These are phyloP conservation scores for Sechiopsis laciniata DNA, from an alignment of 306 rosid species.

Conservation along the genomic window DNA sequence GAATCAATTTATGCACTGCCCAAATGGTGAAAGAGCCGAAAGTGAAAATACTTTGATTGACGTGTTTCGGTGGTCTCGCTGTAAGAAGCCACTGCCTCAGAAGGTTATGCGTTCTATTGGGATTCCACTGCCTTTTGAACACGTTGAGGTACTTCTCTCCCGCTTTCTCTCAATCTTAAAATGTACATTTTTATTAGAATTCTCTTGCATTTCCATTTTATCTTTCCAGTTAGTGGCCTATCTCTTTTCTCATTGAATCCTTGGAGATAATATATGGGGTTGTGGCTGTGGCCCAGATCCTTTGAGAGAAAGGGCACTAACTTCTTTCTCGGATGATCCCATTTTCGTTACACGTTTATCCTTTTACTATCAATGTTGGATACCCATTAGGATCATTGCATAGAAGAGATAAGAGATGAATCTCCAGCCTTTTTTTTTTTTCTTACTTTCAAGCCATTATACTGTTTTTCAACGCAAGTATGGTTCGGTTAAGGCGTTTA, in stretches of 20 bases:
- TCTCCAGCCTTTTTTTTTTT: neutral
- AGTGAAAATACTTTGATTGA: slow-evolving; percentile 54
- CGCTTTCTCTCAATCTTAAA: slow-evolving; percentile 3
- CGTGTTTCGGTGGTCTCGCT: slow-evolving; percentile 85
- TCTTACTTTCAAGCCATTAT: neutral
- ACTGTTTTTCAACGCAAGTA: neutral
- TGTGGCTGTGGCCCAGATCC: neutral
- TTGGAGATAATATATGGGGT: neutral
- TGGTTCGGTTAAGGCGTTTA: neutral
- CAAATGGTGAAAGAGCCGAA: slow-evolving; percentile 65
- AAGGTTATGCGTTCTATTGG: slow-evolving; percentile 66
- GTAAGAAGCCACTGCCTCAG: slow-evolving; percentile 87
- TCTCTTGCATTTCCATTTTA: neutral
- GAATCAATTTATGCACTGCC: slow-evolving; percentile 49
- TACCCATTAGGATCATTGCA: neutral
- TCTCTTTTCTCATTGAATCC: neutral
- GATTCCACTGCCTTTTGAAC: slow-evolving; percentile 75
- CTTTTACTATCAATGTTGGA: neutral
- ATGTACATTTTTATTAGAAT: neutral
- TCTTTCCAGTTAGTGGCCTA: slow-evolving; percentile 8
- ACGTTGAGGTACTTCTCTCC: slow-evolving; percentile 60
- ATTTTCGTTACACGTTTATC: neutral
- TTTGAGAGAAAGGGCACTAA: neutral
- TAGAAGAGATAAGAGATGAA: neutral
- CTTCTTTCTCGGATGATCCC: neutral